Evolutionary conservation across 345 rosid genomes (phyloP), one percentile per base, ranked within the genome.

Genomic region (Syzygium jambos): DNA sequence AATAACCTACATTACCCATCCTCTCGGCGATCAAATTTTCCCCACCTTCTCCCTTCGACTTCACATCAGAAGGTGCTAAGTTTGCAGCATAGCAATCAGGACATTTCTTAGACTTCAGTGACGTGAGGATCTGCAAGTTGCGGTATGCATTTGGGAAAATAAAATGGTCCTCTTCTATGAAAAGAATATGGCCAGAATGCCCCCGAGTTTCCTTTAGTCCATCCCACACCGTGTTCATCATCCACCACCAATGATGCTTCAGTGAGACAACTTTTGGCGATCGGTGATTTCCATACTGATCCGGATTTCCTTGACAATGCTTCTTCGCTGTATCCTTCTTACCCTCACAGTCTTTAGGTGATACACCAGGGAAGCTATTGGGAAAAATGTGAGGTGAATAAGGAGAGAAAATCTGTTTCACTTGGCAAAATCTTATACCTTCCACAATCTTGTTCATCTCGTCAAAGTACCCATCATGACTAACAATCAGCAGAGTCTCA

Each of bases 181-280:
- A 98, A 90, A 96, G 98, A 88, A 95, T 91, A 91, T 96, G 97
- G 7, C 96, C 98, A 1, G 82, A 43, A 52, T 93, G 97, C 46
- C 86, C 91, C 85, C 85, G 88, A 53, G 98, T 98, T 94, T 96
- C 99, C 54, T 91, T 87, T 85, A 96, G 88, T 46, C 99, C 99
- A 92, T 98, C 99, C 99, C 99, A 98, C 51, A 95, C 95, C 0
- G 95, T 95, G 89, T 98, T 98, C 99, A 98, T 98, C 99, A 98
- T 96, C 99, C 99, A 98, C 99, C 99, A 98, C 99, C 99, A 98
- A 85, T 98, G 99, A 92, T 98, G 99, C 95, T 98, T 98, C 94
- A 98, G 89, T 16, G 99, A 95, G 59, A 96, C 99, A 54, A 96
- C 94, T 91, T 93, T 95, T 4, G 98, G 95, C 29, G 95, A 94